Evolutionary conservation across 345 rosid species (phyloP), one percentile per base, ranked within the genome.

Genomic region (Heritiera fomes): DNA sequence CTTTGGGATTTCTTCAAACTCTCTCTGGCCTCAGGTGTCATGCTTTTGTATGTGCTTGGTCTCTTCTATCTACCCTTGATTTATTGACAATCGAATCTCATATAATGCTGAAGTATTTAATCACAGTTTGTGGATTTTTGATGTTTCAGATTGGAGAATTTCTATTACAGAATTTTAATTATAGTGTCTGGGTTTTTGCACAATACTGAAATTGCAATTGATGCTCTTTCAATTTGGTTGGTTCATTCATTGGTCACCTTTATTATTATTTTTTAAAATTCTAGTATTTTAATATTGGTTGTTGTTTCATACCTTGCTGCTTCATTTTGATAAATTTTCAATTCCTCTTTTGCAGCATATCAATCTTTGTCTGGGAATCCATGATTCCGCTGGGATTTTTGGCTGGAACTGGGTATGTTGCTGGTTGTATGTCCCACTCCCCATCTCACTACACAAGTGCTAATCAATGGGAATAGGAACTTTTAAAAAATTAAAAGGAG

Each of bases 301-400:
- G 55, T 47, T 68, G 60, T 73, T 73, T 12, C 49, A 11, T 53
- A 5, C 18, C 12, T n/a, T 58, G 50, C 66, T 71, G 20, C 49
- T 18, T 53, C 49, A 14, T 50, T 46, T 53, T 34, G 7, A 17
- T 72, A 46, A 56, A 13, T 52, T 43, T 62, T 9, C 12, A 46
- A 59, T 52, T 66, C 18, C 28, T 60, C 9, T 7, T 41, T 79
- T 71, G 64, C 88, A 87, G 91, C 80, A 75, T 87, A 73, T 77
- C 85, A 65, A 82, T 88, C 58, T 83, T 32, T 73, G 86, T 78
- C 71, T 88, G 91, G 90, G 88, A 90, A 81, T 87, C 90, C 77
- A 88, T 88, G 91, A 86, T 90, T 78, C 86, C 89, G 38, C 88
- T 88, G 38, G 93, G 91, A 77, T 86, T 88, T 85, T 82, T 87